These are phyloP conservation scores for Limnomonas spitsbergensis DNA, from an alignment of 139 green algal genomes.

Conservation along the genomic window DNA sequence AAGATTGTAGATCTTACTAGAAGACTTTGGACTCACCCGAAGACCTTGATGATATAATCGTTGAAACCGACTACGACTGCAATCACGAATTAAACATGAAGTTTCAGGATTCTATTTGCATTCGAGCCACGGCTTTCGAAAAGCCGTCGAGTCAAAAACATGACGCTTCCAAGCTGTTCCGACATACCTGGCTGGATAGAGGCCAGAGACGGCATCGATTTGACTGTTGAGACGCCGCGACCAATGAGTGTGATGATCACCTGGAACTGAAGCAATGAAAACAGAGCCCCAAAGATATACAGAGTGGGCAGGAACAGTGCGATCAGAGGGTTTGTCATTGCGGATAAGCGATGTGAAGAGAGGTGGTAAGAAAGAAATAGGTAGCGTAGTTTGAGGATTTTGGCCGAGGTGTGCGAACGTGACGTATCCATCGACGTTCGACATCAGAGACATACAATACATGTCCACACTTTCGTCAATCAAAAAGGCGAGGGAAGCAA, in stretches of 20 bases:
- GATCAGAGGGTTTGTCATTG: constrained; percentile 12
- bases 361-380: no score
- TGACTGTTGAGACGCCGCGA: neutral
- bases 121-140: neutral
- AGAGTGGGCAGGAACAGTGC: constrained; percentile 12
- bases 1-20: no score
- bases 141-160: neutral
- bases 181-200: neutral
- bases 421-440: no score
- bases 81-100: neutral
- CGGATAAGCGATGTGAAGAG: no score
- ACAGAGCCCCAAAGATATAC: constrained; percentile 11
- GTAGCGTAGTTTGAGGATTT: no score
- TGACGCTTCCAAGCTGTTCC: neutral
- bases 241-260: constrained; percentile 9
- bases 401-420: no score
- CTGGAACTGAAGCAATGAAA: constrained; percentile 17
- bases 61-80: constrained; percentile 5
- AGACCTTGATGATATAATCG: constrained; percentile 11
- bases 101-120: neutral
- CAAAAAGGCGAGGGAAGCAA: no score
- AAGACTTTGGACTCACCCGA: neutral
- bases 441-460: no score
- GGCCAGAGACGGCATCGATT: neutral
- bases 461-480: no score